Percentiles rank a stretch among this genome's conserved stretches.
phyloP scores from a whole-genome alignment of 306 rosid genomes.

The Quercus alba region DNA sequence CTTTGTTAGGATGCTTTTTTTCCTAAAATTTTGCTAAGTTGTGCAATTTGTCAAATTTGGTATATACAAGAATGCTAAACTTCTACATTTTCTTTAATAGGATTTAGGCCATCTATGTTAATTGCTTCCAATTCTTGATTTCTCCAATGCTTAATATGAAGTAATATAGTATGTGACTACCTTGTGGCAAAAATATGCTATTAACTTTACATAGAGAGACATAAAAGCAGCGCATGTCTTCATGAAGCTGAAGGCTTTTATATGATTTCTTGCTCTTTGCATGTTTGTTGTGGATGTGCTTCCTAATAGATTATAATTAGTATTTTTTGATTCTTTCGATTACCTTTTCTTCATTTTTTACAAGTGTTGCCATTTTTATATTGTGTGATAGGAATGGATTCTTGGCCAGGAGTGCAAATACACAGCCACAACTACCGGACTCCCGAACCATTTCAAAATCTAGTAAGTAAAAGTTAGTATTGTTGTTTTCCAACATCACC shows the following conservation, averaged over 20 bases:
- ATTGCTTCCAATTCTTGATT: no score
- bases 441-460: constrained; percentile 39
- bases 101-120: no score
- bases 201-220: no score
- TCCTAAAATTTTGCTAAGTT: no score
- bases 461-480: not conserved
- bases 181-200: no score
- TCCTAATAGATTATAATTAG: not conserved
- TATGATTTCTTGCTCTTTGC: not conserved
- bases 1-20: no score
- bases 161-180: no score
- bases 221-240: no score
- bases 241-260: not conserved
- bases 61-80: no score
- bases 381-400: constrained; percentile 27
- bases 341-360: not conserved
- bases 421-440: constrained; percentile 53
- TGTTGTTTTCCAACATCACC: not conserved
- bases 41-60: no score
- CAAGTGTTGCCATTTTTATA: not conserved
- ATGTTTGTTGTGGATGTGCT: not conserved
- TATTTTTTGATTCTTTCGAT: not conserved
- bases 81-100: no score
- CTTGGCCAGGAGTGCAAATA: constrained; percentile 41
- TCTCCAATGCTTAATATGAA: no score